Percentiles rank a stretch among this genome's conserved stretches.
These are phyloP conservation scores for Henningerozyma blattae DNA, from an alignment of 805 yeast species.

Conservation along the genomic window DNA sequence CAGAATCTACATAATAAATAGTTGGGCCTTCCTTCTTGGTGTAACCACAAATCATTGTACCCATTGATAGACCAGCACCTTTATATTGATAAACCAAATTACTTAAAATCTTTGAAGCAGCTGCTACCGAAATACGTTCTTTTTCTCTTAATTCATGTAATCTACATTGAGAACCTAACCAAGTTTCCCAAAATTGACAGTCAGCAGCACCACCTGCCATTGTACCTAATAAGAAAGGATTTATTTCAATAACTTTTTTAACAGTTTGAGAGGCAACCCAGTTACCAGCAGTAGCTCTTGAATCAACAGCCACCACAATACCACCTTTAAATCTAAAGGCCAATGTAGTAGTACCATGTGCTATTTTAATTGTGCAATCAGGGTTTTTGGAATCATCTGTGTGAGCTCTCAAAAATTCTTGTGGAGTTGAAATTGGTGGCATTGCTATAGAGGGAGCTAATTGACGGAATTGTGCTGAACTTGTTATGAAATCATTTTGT, in stretches of 20 bases:
- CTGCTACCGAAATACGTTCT: conserved; percentile 90
- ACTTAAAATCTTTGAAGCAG: conserved; percentile 87
- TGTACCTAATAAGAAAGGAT: conserved; percentile 89
- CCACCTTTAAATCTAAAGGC: conserved; percentile 96
- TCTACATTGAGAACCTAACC: conserved; percentile 96
- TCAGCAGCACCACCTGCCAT: conserved; percentile 99
- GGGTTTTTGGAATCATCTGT: conserved; percentile 91
- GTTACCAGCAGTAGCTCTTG: conserved; percentile 94
- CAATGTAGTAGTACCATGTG: conserved; percentile 97
- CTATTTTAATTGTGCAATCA: conserved; percentile 89
- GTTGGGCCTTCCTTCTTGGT: conserved; percentile 94
- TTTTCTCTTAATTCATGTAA: conserved; percentile 89
- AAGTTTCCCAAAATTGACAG: conserved; percentile 98
- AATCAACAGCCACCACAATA: conserved; percentile 91
- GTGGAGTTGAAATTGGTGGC: conserved; percentile 81
- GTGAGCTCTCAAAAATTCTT: conserved; percentile 92
- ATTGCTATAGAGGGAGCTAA: conserved; percentile 49
- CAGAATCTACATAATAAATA: conserved; percentile 91
- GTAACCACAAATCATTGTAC: conserved; percentile 97
- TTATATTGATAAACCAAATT: conserved; percentile 88
- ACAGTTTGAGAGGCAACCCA: conserved; percentile 98
- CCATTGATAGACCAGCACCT: conserved; percentile 98
- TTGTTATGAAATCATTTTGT: conserved; percentile 25
- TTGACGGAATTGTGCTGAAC: conserved; percentile 19
- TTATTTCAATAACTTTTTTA: conserved; percentile 92